Evolutionary conservation across 2,329 filamentous ascomycete genomes (phyloP).

Genomic region (Emmonsia crescens): DNA sequence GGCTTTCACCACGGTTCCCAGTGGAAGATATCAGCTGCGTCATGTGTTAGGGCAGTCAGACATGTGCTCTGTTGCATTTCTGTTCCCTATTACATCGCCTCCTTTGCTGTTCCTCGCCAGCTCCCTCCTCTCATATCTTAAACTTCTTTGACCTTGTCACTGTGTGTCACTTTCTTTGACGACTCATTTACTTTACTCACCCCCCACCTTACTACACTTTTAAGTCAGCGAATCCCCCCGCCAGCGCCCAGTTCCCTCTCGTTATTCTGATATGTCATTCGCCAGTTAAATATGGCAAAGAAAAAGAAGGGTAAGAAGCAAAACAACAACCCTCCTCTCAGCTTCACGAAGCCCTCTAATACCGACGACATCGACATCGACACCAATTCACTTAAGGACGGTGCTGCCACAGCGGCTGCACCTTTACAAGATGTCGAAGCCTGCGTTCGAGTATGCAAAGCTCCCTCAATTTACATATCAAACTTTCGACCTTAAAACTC

Average conservation of each 20-base stretch:
- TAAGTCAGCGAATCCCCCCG: constrained; percentile 9
- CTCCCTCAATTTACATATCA: constrained; percentile 35
- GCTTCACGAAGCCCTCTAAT: constrained; percentile 15
- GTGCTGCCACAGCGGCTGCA: constrained; percentile 22
- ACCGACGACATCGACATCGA: constrained; percentile 17
- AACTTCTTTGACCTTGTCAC: neutral
- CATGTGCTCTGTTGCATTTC: constrained; percentile 5
- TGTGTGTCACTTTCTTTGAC: constrained; percentile 9
- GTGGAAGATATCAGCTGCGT: constrained; percentile 3
- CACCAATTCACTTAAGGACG: constrained; percentile 18
- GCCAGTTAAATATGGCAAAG: constrained; percentile 23
- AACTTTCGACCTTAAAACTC: constrained; percentile 30
- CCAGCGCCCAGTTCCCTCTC: constrained; percentile 4
- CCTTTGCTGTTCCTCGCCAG: constrained; percentile 4
- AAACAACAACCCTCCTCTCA: constrained; percentile 22
- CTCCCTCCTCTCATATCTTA: constrained; percentile 6
- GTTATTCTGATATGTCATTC: constrained; percentile 4
- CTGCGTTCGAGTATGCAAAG: constrained; percentile 33
- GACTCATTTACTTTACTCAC: constrained; percentile 6
- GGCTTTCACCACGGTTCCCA: constrained; percentile 19
- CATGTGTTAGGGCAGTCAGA: neutral
- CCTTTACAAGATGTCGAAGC: constrained; percentile 26
- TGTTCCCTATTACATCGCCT: constrained; percentile 1
- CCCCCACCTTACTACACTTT: constrained; percentile 11
- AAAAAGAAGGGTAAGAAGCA: constrained; percentile 29